Evolutionary conservation across 1,284 basidiomycete species (phyloP).

Genomic region (Coniophora puteana): DNA sequence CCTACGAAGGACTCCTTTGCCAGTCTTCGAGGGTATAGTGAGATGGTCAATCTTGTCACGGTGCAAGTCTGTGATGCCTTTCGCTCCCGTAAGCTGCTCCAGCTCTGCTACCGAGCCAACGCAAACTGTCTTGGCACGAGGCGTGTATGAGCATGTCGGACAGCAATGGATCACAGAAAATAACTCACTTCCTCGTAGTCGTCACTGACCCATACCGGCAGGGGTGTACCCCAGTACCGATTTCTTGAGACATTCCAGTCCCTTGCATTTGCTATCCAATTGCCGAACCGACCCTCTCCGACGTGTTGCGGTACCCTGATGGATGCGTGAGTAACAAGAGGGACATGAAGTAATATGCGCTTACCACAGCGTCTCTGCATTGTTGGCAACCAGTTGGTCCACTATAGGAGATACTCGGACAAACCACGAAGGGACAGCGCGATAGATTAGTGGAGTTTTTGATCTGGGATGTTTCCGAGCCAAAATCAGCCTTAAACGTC

Average conservation of each 20-base stretch:
- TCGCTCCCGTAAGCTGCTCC: constrained; percentile 83
- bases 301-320: constrained; percentile 86
- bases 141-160: no score
- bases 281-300: constrained; percentile 92
- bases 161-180: constrained; percentile 1
- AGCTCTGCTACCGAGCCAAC: constrained; percentile 89
- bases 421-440: constrained; percentile 96
- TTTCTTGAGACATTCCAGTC: constrained; percentile 99
- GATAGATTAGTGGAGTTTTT: constrained; percentile 93
- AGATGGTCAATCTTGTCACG: constrained; percentile 94
- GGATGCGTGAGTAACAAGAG: constrained; percentile 2
- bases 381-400: constrained; percentile 88
- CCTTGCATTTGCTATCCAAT: constrained; percentile 95
- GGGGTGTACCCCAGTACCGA: constrained; percentile 98
- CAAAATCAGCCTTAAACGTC: constrained; percentile 4
- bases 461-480: constrained; percentile 55
- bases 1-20: constrained; percentile 85
- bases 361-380: constrained; percentile 88
- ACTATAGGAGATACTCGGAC: constrained; percentile 85
- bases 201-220: constrained; percentile 95
- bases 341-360: constrained; percentile 13
- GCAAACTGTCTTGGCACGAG: constrained; percentile 65
- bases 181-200: constrained; percentile 77
- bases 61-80: constrained; percentile 90
- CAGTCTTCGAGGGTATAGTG: constrained; percentile 90